These are phyloP conservation scores for Sicyos edulis DNA, from an alignment of 306 rosid species.

Conservation along the genomic window DNA sequence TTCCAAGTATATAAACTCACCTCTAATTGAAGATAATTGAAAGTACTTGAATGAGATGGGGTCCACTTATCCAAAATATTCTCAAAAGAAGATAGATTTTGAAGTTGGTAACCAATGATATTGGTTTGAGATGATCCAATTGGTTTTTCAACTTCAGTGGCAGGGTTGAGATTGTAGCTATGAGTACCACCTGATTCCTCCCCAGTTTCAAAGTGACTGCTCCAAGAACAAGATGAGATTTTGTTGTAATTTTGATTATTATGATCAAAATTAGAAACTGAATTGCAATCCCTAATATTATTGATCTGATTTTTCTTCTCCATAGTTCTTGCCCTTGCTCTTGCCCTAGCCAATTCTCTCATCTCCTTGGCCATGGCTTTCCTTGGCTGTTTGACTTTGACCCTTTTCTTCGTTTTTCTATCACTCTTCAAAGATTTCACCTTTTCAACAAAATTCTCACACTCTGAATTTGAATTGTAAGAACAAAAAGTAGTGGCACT, in stretches of 20 bases:
- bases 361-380: no score
- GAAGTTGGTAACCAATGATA: no score
- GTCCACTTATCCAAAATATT: conserved; percentile 43
- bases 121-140: not conserved
- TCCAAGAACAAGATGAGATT: conserved; percentile 36
- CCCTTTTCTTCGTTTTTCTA: conserved; percentile 22
- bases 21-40: conserved; percentile 44
- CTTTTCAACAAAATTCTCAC: conserved; percentile 37
- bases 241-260: not conserved
- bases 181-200: conserved; percentile 46
- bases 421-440: not conserved
- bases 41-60: conserved; percentile 36
- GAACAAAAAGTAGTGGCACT: not conserved
- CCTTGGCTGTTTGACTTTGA: conserved; percentile 25
- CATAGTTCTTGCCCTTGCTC: no score
- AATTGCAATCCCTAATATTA: not conserved
- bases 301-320: conserved; percentile 22
- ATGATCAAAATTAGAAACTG: conserved; percentile 16
- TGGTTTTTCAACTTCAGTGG: conserved; percentile 38
- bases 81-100: conserved; percentile 21
- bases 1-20: conserved; percentile 33
- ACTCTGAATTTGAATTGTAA: conserved; percentile 40
- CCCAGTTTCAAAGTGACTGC: conserved; percentile 25
- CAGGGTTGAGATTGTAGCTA: conserved; percentile 29
- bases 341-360: no score